Evolutionary conservation across 257 asterid species (phyloP).

Genomic region (Nicotiana undulata): DNA sequence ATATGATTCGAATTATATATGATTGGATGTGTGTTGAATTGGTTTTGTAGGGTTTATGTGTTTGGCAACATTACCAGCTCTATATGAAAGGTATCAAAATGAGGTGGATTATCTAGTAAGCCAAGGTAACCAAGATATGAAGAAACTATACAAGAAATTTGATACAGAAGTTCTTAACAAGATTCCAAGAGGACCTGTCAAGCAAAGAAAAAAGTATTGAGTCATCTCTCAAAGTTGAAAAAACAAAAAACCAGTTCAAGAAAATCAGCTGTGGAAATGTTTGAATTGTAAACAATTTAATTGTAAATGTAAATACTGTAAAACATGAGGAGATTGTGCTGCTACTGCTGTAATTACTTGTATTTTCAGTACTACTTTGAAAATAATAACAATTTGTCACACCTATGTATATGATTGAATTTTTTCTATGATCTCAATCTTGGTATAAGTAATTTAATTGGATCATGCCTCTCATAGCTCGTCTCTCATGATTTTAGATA

Average conservation of each 20-base stretch:
- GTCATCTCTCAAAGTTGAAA: not conserved
- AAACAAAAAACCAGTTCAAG: not conserved
- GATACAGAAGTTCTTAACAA: conserved; percentile 59
- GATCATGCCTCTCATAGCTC: too few relatives aligned
- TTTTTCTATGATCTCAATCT: too few relatives aligned
- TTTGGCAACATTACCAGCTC: conserved; percentile 54
- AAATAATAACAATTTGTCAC: not conserved
- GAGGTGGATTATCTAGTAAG: conserved; percentile 69
- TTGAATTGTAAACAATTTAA: not conserved
- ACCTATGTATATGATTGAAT: not conserved
- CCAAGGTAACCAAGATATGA: conserved; percentile 48
- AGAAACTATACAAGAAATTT: conserved; percentile 47
- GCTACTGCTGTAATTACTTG: not conserved
- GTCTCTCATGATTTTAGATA: too few relatives aligned
- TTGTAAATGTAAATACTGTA: not conserved
- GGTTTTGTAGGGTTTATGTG: conserved; percentile 43
- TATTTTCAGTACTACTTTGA: not conserved
- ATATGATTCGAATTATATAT: not conserved
- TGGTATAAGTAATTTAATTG: too few relatives aligned
- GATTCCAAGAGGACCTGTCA: conserved; percentile 87
- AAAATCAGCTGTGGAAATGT: not conserved
- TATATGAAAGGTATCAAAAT: conserved; percentile 53
- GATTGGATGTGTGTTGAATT: not conserved
- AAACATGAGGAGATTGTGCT: not conserved
- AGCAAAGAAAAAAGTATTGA: conserved; percentile 55